phyloP scores from a whole-genome alignment of 2,329 filamentous ascomycete species.

The Curvularia sp. region DNA sequence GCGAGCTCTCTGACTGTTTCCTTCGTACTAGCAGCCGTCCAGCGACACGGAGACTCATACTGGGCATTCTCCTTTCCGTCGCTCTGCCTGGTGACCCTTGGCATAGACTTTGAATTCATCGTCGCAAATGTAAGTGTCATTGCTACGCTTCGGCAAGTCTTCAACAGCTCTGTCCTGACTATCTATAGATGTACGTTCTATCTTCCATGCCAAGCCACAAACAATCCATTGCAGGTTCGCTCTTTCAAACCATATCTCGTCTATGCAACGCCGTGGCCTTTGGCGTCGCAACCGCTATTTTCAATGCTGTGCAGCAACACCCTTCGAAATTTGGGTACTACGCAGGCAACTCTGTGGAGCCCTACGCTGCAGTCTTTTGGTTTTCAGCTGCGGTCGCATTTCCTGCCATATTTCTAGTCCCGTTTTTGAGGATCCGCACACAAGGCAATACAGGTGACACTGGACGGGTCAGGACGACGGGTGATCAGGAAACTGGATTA shows the following conservation, averaged over 20 bases:
- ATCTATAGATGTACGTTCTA: slow-evolving; percentile 70
- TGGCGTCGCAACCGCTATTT: slow-evolving; percentile 68
- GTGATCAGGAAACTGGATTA: neutral
- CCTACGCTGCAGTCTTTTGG: slow-evolving; percentile 62
- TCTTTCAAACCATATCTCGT: slow-evolving; percentile 72
- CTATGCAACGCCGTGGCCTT: slow-evolving; percentile 67
- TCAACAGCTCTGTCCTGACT: neutral
- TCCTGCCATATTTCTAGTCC: slow-evolving; percentile 57
- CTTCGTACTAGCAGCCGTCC: slow-evolving; percentile 65
- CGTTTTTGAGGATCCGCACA: slow-evolving; percentile 62
- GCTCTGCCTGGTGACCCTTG: slow-evolving; percentile 67
- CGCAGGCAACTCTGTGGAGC: slow-evolving; percentile 54
- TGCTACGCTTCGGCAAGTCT: neutral
- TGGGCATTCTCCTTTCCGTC: slow-evolving; percentile 72
- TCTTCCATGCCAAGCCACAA: slow-evolving; percentile 68
- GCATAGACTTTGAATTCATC: slow-evolving; percentile 74
- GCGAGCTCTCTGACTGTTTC: slow-evolving; percentile 54
- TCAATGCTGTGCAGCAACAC: slow-evolving; percentile 54
- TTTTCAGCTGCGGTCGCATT: slow-evolving; percentile 57
- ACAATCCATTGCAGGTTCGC: slow-evolving; percentile 70
- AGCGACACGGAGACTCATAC: slow-evolving; percentile 63
- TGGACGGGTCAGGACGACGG: slow-evolving; percentile 23
- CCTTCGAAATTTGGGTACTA: slow-evolving; percentile 52
- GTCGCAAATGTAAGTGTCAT: slow-evolving; percentile 66
- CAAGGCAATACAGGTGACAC: slow-evolving; percentile 56